phyloP scores from a whole-genome alignment of 2,329 filamentous ascomycete species.

The Helminthosporium solani region DNA sequence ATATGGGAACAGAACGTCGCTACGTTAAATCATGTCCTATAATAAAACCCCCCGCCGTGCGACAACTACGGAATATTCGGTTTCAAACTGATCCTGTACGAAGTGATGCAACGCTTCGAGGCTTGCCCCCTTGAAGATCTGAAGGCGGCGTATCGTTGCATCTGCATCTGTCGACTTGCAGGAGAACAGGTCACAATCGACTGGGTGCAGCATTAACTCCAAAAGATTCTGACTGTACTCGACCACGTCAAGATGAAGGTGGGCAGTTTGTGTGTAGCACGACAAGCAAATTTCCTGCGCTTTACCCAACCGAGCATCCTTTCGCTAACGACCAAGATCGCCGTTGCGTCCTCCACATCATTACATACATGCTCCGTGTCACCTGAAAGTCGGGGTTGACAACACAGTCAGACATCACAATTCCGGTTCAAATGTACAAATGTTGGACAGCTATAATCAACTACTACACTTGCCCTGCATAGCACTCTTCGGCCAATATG shows the following conservation, averaged over 20 bases:
- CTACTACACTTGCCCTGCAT: no score
- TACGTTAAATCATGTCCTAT: no score
- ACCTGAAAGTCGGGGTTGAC: not conserved
- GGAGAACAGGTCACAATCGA: not conserved
- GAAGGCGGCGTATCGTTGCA: not conserved
- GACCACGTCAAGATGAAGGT: not conserved
- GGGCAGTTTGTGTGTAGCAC: not conserved
- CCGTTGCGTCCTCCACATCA: not conserved
- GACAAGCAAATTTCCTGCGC: not conserved
- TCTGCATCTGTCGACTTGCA: not conserved
- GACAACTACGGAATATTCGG: no score
- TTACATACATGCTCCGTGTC: no score
- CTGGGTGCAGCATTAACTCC: not conserved
- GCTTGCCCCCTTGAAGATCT: not conserved
- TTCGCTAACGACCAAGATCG: not conserved
- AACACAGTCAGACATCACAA: not conserved
- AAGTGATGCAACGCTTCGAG: not conserved
- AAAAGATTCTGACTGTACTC: not conserved
- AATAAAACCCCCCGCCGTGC: no score
- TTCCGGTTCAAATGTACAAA: not conserved
- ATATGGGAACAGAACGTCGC: not conserved
- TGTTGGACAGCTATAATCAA: no score
- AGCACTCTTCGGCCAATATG: no score
- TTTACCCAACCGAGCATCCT: conserved; percentile 11
- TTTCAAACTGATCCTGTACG: not conserved